Conservation (phyloP, 2,329 filamentous ascomycete species). For the Xylaria hypoxylon region DNA sequence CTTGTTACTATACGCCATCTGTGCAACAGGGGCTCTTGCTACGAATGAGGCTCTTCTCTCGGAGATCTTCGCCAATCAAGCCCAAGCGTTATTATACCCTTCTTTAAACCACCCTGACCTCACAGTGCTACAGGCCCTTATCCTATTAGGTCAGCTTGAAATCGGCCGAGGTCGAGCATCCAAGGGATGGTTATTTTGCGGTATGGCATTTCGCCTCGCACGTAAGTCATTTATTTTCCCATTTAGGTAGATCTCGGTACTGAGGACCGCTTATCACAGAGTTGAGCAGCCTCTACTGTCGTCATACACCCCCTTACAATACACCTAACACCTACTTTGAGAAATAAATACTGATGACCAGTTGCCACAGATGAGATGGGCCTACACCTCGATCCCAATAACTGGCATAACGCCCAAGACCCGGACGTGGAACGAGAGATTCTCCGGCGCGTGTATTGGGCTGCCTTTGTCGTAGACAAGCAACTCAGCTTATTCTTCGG, state of each 20-base stretch:
- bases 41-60: conserved; percentile 56
- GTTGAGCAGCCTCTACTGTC: neutral
- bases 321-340: neutral
- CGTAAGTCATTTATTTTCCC: conserved; percentile 39
- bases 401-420: conserved; percentile 59
- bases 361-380: conserved; percentile 59
- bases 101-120: conserved; percentile 60
- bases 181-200: conserved; percentile 64
- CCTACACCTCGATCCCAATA: conserved; percentile 62
- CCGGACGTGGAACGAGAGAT: conserved; percentile 60
- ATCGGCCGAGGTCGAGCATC: conserved; percentile 61
- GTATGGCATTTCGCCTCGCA: conserved; percentile 63
- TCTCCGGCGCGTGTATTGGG: conserved; percentile 62
- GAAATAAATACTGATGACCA: conserved; percentile 4
- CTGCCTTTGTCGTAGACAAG: conserved; percentile 62
- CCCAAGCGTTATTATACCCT: conserved; percentile 58
- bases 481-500: conserved; percentile 65
- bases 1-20: conserved; percentile 61
- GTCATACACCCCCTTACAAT: neutral
- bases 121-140: conserved; percentile 59
- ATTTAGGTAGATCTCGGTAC: neutral
- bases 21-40: conserved; percentile 62
- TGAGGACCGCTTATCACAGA: neutral
- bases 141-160: conserved; percentile 60
- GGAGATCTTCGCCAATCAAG: conserved; percentile 58